Base-by-base conservation (phyloP, 805 yeast genomes). In the Nakazawaea molendinolei region DNA sequence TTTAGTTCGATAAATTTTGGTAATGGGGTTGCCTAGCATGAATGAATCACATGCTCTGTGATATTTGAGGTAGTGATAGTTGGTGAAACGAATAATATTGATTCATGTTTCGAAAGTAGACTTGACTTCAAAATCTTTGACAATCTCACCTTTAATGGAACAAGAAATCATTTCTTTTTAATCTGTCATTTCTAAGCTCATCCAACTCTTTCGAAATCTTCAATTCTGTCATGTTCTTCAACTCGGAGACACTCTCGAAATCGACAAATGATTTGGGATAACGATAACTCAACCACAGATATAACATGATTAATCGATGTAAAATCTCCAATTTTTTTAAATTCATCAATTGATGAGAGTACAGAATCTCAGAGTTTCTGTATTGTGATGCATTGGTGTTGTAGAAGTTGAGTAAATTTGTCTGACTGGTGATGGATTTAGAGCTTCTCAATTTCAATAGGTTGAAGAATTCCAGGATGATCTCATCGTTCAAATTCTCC, bases 251-350 rank as follows among this genome's bases (percentile, higher is more conserved):
- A 31, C 86, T 71, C 40, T 79, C 84, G 12, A 76, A 65, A 54
- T 86, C 95, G 13, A 82, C 72, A 47, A 87, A 85, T 34, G 76
- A 68, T 21, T 80, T 76, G 1, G 97, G 95, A 64, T 81, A 90
- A 49, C 97, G 65, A 53, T 85, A 89, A 37, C 84, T 70, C 43
- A 90, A 64, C 98, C 98, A 90, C 51, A 86, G 62, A 51, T 75
- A 90, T 5, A 84, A 58, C 46, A 78, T 69, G 13, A 85, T 67
- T 30, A 74, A 60, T 44, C 76, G 75, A 58, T 87, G 95, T 40
- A 81, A 60, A 5, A 69, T 67, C 52, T 87, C 97, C 15, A 79
- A 58, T 22, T 53, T 51, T 43, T 47, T 49, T 28, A 60, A 45
- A 24, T 39, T 32, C 28, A 34, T 28, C 14, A 30, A 27, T 33